Percentiles rank a stretch among this genome's conserved stretches.
Evolutionary conservation across 2,329 filamentous ascomycete genomes (phyloP).

Genomic region (Diplodia corticola): DNA sequence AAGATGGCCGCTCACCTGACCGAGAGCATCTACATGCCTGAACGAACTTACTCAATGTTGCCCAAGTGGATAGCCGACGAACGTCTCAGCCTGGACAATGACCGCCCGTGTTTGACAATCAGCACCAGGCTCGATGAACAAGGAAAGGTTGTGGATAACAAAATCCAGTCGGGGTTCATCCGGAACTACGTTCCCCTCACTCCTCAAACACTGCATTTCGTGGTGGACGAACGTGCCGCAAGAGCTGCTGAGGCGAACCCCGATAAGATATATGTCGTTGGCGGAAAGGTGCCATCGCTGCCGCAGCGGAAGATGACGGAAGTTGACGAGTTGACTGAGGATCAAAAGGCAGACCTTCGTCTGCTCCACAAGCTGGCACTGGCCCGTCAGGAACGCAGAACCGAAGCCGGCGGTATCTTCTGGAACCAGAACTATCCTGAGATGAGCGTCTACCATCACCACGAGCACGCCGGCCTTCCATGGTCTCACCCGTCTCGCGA

Average conservation of each 20-base stretch:
- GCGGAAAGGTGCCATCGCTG: slow-evolving; percentile 31
- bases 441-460: slow-evolving; percentile 40
- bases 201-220: slow-evolving; percentile 39
- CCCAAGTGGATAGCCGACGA: slow-evolving; percentile 50
- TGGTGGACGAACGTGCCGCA: slow-evolving; percentile 37
- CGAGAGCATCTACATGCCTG: slow-evolving; percentile 58
- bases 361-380: slow-evolving; percentile 39
- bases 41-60: slow-evolving; percentile 59
- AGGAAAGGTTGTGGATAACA: slow-evolving; percentile 56
- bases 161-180: slow-evolving; percentile 55
- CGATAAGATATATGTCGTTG: slow-evolving; percentile 33
- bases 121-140: slow-evolving; percentile 56
- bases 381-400: slow-evolving; percentile 36
- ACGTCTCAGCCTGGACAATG: slow-evolving; percentile 55
- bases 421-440: slow-evolving; percentile 33
- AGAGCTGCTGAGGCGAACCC: slow-evolving; percentile 20
- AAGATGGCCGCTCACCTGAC: slow-evolving; percentile 62
- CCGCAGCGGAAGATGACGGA: background rate
- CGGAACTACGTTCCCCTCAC: slow-evolving; percentile 58
- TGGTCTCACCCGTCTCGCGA: slow-evolving; percentile 45
- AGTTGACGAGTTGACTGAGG: background rate
- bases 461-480: slow-evolving; percentile 35
- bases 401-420: slow-evolving; percentile 41
- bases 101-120: slow-evolving; percentile 62
- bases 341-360: slow-evolving; percentile 37